Conservation (phyloP, 208 protist species). For the Naegleria fowleri region DNA sequence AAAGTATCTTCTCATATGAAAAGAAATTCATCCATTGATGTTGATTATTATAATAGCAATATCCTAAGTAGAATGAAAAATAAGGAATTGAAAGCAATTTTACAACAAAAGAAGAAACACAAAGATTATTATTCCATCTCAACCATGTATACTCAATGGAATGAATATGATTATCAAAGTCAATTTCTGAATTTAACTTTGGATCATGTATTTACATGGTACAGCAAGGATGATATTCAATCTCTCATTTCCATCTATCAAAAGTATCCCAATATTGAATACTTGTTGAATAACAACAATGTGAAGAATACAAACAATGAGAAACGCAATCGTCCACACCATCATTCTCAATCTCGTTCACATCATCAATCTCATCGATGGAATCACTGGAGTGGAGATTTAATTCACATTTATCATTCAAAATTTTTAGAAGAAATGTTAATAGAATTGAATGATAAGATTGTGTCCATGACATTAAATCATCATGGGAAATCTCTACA, state of each 20-base stretch:
- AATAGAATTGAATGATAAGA: too few species aligned
- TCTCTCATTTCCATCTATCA: not conserved
- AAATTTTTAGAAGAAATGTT: too few species aligned
- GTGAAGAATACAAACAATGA: too few species aligned
- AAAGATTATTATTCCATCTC: not conserved
- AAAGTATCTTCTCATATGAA: conserved; percentile 70
- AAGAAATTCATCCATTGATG: not conserved
- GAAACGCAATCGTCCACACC: too few species aligned
- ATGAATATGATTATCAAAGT: not conserved
- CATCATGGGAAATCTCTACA: too few species aligned
- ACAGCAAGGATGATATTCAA: not conserved
- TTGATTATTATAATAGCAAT: not conserved
- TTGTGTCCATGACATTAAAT: too few species aligned
- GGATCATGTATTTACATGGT: not conserved
- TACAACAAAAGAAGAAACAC: not conserved
- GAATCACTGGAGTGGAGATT: too few species aligned
- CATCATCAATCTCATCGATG: too few species aligned
- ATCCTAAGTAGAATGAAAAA: not conserved
- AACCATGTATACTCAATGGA: not conserved
- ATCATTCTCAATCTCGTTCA: too few species aligned
- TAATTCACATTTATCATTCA: too few species aligned
- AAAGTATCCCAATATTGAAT: not conserved
- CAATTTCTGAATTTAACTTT: not conserved
- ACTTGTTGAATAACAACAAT: not conserved
- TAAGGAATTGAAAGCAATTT: not conserved